Evolutionary conservation across 352 stramenopile genomes (phyloP), one percentile per base, ranked within the genome.

Genomic region (Phytophthora meadii): DNA sequence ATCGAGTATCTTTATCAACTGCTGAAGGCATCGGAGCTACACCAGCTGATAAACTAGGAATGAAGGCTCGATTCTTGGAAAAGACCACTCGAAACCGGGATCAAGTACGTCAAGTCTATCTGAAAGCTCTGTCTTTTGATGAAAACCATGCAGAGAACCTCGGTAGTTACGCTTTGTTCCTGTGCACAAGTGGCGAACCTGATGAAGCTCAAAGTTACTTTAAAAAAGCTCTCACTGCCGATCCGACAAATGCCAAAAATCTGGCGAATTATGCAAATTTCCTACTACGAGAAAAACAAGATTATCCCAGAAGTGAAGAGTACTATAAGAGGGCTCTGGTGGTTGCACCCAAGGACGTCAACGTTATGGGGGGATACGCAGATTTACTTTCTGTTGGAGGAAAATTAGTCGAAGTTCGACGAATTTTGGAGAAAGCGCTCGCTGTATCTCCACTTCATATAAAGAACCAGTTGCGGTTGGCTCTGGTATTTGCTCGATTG

Each of bases 1-100:
- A 70, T 28, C 74, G 77, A 15, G 42, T 85, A 19, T 34, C 48
- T 14, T 2, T 63, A 0, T 40, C n/a, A n/a, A n/a, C 25, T 27
- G 6, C 47, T 17, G 30, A 47, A 11, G 25, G 5, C 5, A 27
- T 27, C 19, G 42, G 17, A 24, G 9, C 72, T 8, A 64, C 72
- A 1, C 53, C 17, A 56, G 75, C 75, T 1, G 77, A 87, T 45
- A 63, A 70, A 22, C 62, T 87, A 3, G 77, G 75, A 36, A 67
- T 79, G 27, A 87, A 87, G 45, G 77, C 75, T 10, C 48, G 68
- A 2, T 87, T 81, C 24, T 64, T 87, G 42, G 64, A 87, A 53
- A 70, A 72, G 17, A 49, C 51, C 8, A 70, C 57, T 8, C 67
- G 65, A 2, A 44, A 57, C 17, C 24, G 51, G 4, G 40, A 69